Conservation (phyloP, 2,329 filamentous ascomycete genomes). For the Lomentospora prolificans region DNA sequence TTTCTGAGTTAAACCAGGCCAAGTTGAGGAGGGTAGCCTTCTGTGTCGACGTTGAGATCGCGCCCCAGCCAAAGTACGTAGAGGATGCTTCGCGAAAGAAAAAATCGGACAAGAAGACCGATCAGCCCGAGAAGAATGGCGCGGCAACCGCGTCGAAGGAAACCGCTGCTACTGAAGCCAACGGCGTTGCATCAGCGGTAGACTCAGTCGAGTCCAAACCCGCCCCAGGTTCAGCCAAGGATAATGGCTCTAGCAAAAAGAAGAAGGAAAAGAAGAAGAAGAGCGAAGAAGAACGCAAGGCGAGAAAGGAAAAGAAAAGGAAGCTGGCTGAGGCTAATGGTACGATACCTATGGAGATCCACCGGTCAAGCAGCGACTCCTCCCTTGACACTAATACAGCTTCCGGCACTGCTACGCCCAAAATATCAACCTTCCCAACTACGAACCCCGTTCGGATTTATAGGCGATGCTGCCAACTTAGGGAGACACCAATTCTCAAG, state of each 20-base stretch:
- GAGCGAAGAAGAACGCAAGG: conserved; percentile 85
- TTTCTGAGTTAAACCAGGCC: conserved; percentile 67
- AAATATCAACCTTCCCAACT: conserved; percentile 47
- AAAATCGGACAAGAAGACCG: conserved; percentile 25
- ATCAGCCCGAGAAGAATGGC: conserved; percentile 57
- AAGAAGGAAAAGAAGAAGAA: conserved; percentile 97
- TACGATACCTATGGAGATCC: conserved; percentile 72
- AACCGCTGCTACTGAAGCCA: background rate
- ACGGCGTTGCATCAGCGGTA: background rate
- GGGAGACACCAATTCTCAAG: conserved; percentile 86
- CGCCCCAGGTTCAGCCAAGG: conserved; percentile 16
- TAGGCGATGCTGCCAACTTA: conserved; percentile 82
- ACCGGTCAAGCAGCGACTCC: conserved; percentile 58
- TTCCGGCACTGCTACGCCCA: conserved; percentile 18
- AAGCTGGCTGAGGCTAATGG: conserved; percentile 82
- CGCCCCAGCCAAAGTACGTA: conserved; percentile 69
- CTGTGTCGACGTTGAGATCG: conserved; percentile 95
- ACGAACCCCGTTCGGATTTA: conserved; percentile 91
- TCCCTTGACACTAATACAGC: conserved; percentile 18
- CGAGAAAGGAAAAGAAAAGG: conserved; percentile 81
- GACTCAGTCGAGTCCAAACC: conserved; percentile 28
- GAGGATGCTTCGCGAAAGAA: conserved; percentile 35
- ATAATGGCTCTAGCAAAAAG: conserved; percentile 43
- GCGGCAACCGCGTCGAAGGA: background rate
- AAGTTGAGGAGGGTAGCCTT: conserved; percentile 87